Conservation (phyloP, 345 rosid species). For the Populus pruinosa region DNA sequence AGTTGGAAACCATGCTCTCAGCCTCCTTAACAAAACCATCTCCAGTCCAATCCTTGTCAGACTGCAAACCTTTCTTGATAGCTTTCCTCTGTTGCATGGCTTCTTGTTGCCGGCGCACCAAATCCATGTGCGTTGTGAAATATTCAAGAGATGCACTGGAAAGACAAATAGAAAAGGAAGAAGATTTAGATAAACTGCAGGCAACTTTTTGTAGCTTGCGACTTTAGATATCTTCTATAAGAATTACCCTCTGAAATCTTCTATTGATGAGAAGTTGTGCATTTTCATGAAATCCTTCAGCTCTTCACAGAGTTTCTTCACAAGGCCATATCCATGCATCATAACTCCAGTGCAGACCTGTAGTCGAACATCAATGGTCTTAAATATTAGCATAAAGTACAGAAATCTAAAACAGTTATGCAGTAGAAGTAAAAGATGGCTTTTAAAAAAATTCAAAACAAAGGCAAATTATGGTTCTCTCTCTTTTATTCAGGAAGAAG, state of each 20-base stretch:
- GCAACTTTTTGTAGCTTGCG: background rate
- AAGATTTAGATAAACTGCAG: background rate
- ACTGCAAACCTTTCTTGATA: constrained; percentile 64
- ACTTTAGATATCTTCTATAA: background rate
- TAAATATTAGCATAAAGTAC: too few species aligned
- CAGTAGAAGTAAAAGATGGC: background rate
- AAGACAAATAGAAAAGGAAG: background rate
- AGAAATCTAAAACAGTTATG: background rate
- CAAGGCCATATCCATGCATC: constrained; percentile 95
- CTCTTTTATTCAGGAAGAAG: background rate
- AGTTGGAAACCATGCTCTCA: constrained; percentile 96
- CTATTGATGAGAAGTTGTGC: constrained; percentile 76
- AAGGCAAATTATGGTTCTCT: background rate
- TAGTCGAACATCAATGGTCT: background rate
- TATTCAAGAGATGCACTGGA: constrained; percentile 72
- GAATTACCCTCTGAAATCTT: constrained; percentile 89
- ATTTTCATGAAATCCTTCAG: constrained; percentile 82
- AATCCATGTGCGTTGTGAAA: constrained; percentile 86
- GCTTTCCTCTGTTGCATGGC: constrained; percentile 82
- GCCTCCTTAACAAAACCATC: constrained; percentile 93
- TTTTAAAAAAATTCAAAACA: background rate
- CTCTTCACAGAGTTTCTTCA: constrained; percentile 74
- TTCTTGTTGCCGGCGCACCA: constrained; percentile 77
- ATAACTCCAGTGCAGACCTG: constrained; percentile 97
- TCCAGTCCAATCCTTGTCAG: constrained; percentile 97